Base-by-base conservation (phyloP, 306 rosid genomes). In the Ormosia emarginata region DNA sequence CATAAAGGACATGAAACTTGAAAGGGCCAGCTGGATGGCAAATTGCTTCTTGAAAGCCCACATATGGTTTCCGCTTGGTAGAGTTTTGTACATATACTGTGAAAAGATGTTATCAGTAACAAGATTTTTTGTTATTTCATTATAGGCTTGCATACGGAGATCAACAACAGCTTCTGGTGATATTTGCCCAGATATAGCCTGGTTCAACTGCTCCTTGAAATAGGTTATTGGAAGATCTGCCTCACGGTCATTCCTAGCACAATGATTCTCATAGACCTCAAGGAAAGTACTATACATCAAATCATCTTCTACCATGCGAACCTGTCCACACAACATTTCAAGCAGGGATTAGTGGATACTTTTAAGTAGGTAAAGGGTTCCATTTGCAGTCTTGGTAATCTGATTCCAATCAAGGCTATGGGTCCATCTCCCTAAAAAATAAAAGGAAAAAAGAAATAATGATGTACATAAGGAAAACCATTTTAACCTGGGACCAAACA, bases 31-130 rank as follows among this genome's bases (percentile, higher is more conserved):
- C 90, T 96, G 99, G 89, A 93, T 89, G 69, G 99, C 99, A 67
- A 96, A 96, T 83, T 96, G 99, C 89, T 93, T 96, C 71, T 96
- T 96, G 87, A 96, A 96, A 82, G 98, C 97, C 99, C 99, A 96
- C 86, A 93, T 92, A 85, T 94, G 98, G 84, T 92, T 91, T 32
- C 98, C 98, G 61, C 90, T 94, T 34, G 87, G 91, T 55, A 96
- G 89, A 33, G 97, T 92, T 91, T 96, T 96, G 90, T 96, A 96
- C 98, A 96, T 94, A 71, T 89, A 96, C 87, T 96, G 98, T 46
- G 99, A 96, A 86, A 96, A 92, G 73, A 96, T 96, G 73, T 94
- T 93, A 67, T 96, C 99, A 29, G 80, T 87, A 17, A 96, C 99
- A n/a, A 85, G 80, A 55, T 79, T 89, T 91, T 87, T 91, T 15